Evolutionary conservation across 805 yeast genomes (phyloP).

Genomic region (Phaffomyces opuntiae): DNA sequence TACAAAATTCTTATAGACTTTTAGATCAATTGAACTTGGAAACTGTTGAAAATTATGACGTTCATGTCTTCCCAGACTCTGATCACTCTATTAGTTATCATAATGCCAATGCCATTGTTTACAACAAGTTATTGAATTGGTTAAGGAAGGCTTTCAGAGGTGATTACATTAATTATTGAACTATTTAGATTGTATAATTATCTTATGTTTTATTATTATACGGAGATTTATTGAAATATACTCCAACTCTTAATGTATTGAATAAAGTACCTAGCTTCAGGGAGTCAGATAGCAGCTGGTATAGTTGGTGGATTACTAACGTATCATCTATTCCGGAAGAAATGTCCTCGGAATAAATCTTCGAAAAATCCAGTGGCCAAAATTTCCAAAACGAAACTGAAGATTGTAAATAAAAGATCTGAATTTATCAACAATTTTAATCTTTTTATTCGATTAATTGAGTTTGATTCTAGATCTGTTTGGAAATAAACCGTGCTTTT

Average conservation of each 20-base stretch:
- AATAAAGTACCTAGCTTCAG: too few species aligned
- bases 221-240: too few species aligned
- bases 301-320: too few species aligned
- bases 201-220: too few species aligned
- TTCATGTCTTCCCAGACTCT: conserved; percentile 75
- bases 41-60: conserved; percentile 78
- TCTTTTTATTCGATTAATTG: not conserved
- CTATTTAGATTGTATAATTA: too few species aligned
- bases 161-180: conserved; percentile 17
- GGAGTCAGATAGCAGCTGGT: too few species aligned
- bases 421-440: not conserved
- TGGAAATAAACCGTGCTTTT: too few species aligned
- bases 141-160: conserved; percentile 52
- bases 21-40: conserved; percentile 66
- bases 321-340: not conserved
- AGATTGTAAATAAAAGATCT: not conserved
- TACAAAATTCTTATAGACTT: conserved; percentile 78
- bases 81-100: conserved; percentile 70
- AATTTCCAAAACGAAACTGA: not conserved
- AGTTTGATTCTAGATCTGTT: too few species aligned
- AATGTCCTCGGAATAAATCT: not conserved
- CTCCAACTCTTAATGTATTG: too few species aligned
- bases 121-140: conserved; percentile 64
- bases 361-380: conserved; percentile 6
- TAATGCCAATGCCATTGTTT: conserved; percentile 64